Conservation (phyloP, 441 rosid genomes). For the Adansonia grandidieri region DNA sequence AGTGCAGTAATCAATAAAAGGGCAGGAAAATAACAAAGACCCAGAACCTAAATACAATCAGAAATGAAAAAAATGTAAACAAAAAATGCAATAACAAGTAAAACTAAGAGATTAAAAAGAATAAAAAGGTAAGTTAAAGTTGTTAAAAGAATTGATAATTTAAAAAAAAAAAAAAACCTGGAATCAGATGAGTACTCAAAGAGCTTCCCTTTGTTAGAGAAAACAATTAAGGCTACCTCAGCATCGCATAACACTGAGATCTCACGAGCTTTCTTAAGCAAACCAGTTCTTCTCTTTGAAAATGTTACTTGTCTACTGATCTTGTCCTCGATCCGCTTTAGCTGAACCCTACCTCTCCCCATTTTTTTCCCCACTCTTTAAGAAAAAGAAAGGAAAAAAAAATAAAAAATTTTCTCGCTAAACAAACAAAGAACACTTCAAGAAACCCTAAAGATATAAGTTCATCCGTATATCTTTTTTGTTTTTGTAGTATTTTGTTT, state of each 20-base stretch:
- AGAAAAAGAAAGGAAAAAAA: background rate
- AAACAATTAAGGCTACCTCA: no score
- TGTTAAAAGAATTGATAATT: background rate
- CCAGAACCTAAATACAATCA: constrained; percentile 17
- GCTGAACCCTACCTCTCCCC: background rate
- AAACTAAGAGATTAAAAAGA: background rate
- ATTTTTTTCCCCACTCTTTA: constrained; percentile 22
- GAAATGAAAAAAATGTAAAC: background rate
- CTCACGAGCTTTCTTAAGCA: no score
- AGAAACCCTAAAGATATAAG: constrained; percentile 10
- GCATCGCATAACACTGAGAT: no score
- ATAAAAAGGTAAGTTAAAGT: background rate
- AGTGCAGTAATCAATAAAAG: background rate
- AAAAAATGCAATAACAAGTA: constrained; percentile 10
- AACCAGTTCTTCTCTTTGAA: no score
- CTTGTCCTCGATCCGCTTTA: background rate
- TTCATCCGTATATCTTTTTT: background rate
- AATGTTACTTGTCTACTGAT: no score
- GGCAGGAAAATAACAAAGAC: background rate
- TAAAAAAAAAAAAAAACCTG: background rate
- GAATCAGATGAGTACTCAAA: no score
- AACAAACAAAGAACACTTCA: background rate
- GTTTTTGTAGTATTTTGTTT: background rate
- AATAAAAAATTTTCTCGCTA: background rate
- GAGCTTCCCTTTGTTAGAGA: no score